Percentiles rank a stretch among this genome's conserved stretches.
Conservation (phyloP, 257 asterid species). For the Petunia secreta region DNA sequence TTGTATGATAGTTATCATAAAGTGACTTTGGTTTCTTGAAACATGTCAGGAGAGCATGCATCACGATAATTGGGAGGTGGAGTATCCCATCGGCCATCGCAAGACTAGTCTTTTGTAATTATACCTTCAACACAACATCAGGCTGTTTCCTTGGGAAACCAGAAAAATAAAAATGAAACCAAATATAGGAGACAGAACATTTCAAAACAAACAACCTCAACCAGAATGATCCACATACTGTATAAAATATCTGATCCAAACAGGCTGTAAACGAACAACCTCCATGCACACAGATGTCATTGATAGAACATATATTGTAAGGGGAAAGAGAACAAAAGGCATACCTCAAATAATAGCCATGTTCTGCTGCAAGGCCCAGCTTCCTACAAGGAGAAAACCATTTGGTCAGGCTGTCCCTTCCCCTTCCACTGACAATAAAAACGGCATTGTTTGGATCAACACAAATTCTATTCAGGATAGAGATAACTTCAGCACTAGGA, state of each 20-base stretch:
- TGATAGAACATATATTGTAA: slow-evolving; percentile 12
- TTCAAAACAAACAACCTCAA: not conserved
- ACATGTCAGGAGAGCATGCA: not conserved
- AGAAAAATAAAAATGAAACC: not conserved
- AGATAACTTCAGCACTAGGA: slow-evolving; percentile 64
- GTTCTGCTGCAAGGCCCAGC: slow-evolving; percentile 88
- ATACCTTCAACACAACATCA: not conserved
- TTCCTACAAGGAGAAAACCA: slow-evolving; percentile 77
- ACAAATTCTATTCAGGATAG: slow-evolving; percentile 65
- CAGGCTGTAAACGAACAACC: not conserved
- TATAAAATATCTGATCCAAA: slow-evolving; percentile 1
- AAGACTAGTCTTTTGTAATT: not conserved
- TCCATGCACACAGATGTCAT: not conserved
- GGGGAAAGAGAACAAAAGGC: slow-evolving; percentile 7
- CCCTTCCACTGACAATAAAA: slow-evolving; percentile 84
- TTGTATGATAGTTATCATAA: too few relatives aligned
- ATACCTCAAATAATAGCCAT: slow-evolving; percentile 80
- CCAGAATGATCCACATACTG: not conserved
- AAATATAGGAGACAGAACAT: not conserved
- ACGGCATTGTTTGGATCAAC: slow-evolving; percentile 58
- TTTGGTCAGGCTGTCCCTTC: slow-evolving; percentile 62
- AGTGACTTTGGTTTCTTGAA: not conserved
- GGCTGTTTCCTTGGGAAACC: not conserved
- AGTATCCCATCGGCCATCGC: not conserved
- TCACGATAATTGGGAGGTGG: not conserved